Base-by-base conservation (phyloP, 495 filamentous ascomycete genomes). In the Penicillium angulare region DNA sequence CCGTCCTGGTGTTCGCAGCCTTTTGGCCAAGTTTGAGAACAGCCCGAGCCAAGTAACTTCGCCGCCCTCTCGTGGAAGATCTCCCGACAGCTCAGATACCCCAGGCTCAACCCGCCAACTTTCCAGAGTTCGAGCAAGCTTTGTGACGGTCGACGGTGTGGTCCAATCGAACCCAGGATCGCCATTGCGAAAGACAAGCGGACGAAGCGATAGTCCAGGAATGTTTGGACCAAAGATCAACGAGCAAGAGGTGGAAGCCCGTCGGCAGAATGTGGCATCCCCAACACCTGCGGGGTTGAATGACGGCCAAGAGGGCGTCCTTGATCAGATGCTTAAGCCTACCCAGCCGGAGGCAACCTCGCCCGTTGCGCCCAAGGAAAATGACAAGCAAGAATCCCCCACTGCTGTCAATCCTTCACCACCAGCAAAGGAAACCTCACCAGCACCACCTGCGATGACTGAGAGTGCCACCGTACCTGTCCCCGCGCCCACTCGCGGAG, bases 11-110 rank as follows among this genome's bases (percentile, higher is more conserved):
- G 80, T 87, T 52, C 75, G 80, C 66, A 89, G 86, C 72, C 81
- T 96, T 51, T 82, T 89, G 48, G 91, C 91, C 59, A 89, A 89
- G 78, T 96, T 96, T 65, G 91, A 96, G 76, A 85, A 81, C 61
- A 79, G 78, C 56, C 77, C 78, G 32, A 78, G 72, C 45, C 67
- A 51, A 13, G 66, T 70, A 39, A 47, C 72, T 47, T 83, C 82
- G 36, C 82, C 87, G 45, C 85, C 86, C 26, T 83, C 86, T 49
- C 84, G 88, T 64, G 88, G 89, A 49, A 79, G 86, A 63, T 89
- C 87, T 33, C 86, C 87, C 47, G 83, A 77, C 45, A 12, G 73
- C 68, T 50, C 68, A 48, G 72, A 73, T 43, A 66, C 67, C 42
- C 67, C 68, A 39, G 68, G 67, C 13, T 66, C 63, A 35, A 76